Percentiles rank a stretch among this genome's conserved stretches.
Conservation (phyloP, 331 rosid genomes). For the Erythrophleum ivorense region DNA sequence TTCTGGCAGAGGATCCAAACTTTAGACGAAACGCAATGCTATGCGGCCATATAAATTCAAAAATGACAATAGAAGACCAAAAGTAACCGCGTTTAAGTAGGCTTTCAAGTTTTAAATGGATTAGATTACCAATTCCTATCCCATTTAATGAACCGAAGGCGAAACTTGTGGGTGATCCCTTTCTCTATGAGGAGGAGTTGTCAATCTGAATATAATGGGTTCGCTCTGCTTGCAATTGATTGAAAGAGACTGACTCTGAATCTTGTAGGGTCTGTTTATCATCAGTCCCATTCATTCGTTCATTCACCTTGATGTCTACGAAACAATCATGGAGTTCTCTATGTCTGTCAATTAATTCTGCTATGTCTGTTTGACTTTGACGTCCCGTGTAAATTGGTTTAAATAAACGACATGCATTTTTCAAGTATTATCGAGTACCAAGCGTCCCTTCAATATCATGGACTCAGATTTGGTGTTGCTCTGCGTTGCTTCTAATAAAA, state of each 20-base stretch:
- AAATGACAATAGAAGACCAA: too few species aligned
- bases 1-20: too few species aligned
- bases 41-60: too few species aligned
- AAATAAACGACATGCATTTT: background rate
- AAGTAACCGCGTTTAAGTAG: too few species aligned
- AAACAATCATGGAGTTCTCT: background rate
- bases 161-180: background rate
- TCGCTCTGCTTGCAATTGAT: background rate
- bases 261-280: background rate
- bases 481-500: too few species aligned
- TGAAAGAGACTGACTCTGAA: background rate
- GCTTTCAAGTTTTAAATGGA: too few species aligned
- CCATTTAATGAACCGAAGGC: background rate
- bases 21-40: too few species aligned
- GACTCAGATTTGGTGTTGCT: too few species aligned
- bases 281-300: background rate
- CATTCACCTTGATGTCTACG: background rate
- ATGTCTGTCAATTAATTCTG: background rate
- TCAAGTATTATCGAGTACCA: background rate
- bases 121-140: too few species aligned
- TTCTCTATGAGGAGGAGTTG: background rate
- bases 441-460: background rate
- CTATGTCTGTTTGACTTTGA: background rate
- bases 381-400: background rate
- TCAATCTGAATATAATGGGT: background rate